phyloP scores from a whole-genome alignment of 345 rosid species.

The Rhizophora apiculata region DNA sequence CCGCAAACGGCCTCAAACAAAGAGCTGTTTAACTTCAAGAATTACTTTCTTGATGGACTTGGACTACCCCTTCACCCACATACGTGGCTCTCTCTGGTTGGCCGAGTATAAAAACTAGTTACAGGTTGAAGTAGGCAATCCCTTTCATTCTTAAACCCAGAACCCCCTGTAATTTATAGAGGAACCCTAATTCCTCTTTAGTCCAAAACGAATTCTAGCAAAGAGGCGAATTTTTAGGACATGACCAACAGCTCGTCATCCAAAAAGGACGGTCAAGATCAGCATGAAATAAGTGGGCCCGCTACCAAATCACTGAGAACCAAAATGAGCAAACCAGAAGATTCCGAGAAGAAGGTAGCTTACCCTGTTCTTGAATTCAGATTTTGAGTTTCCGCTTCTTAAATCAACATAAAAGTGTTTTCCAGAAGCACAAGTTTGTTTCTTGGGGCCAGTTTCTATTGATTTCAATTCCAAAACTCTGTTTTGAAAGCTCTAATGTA shows the following conservation, averaged over 20 bases:
- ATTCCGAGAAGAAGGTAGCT: conserved; percentile 44
- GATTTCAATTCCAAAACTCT: background rate
- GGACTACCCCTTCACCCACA: too few species aligned
- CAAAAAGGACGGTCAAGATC: conserved; percentile 47
- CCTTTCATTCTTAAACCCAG: background rate
- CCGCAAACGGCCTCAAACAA: background rate
- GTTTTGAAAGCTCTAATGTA: background rate
- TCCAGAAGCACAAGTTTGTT: background rate
- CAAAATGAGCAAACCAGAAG: conserved; percentile 62
- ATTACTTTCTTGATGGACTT: too few species aligned
- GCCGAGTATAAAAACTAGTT: background rate
- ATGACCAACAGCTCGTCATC: conserved; percentile 43
- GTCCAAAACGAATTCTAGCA: background rate
- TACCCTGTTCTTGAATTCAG: too few species aligned
- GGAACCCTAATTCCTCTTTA: conserved; percentile 17
- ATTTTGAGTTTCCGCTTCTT: too few species aligned
- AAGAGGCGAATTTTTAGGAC: background rate
- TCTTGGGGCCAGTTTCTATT: background rate
- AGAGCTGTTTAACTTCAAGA: background rate
- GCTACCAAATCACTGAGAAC: conserved; percentile 32
- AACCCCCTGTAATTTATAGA: background rate
- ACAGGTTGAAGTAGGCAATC: background rate
- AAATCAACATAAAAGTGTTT: background rate
- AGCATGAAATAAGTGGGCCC: background rate
- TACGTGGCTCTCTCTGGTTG: background rate